Conservation (phyloP, 495 filamentous ascomycete species). For the Penicillium desertorum region DNA sequence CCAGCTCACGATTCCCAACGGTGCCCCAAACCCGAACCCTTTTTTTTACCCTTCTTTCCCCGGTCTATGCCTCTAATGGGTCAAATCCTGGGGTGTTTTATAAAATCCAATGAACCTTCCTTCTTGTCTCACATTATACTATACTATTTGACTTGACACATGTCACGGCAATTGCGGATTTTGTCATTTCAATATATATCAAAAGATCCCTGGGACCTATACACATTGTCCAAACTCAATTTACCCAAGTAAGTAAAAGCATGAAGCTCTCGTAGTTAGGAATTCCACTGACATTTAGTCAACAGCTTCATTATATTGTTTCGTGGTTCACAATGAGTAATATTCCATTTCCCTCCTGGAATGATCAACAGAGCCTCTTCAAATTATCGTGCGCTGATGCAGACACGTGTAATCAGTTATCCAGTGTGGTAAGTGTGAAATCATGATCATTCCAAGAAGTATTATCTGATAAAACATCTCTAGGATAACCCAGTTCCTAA, state of each 20-base stretch:
- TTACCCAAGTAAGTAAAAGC: slow-evolving; percentile 3
- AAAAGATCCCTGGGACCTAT: too few species aligned
- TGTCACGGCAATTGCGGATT: background rate
- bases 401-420: slow-evolving; percentile 31
- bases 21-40: slow-evolving; percentile 6
- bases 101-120: slow-evolving; percentile 15
- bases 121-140: background rate
- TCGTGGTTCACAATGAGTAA: slow-evolving; percentile 27
- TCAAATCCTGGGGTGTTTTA: slow-evolving; percentile 13
- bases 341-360: slow-evolving; percentile 31
- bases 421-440: slow-evolving; percentile 28
- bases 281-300: background rate
- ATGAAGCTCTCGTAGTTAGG: background rate
- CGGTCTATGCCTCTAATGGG: slow-evolving; percentile 13
- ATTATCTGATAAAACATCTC: slow-evolving; percentile 6
- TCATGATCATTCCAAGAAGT: background rate
- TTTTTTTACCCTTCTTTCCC: background rate
- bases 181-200: slow-evolving; percentile 7
- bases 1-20: slow-evolving; percentile 4
- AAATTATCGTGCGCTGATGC: slow-evolving; percentile 33
- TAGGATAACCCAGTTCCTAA: slow-evolving; percentile 29
- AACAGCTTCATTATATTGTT: slow-evolving; percentile 1
- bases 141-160: slow-evolving; percentile 5
- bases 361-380: slow-evolving; percentile 33
- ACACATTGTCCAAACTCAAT: background rate